Evolutionary conservation across 2,329 filamentous ascomycete species (phyloP), one percentile per base, ranked within the genome.

Genomic region (Phyllosticta citrichinensis): DNA sequence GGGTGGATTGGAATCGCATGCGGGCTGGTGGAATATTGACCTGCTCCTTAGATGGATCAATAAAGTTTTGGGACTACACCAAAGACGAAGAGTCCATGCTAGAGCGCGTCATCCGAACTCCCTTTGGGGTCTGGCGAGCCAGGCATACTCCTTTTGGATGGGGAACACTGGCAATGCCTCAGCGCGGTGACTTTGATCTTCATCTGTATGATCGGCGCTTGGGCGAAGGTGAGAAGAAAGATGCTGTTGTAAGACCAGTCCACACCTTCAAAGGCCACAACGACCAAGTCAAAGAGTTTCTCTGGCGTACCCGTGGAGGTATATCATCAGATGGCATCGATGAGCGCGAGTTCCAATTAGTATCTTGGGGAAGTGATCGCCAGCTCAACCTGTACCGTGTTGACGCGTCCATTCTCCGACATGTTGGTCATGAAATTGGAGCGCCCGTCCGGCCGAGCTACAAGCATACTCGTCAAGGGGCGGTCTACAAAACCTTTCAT

Each of bases 311-410:
- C 55, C 84, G 92, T 60, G 92, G 92, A 9, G 68, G 66, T 47
- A 78, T 79, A 20, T 81, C 82, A 19, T 81, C 84, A 17, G 83
- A 90, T 59, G 81, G 83, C n/a, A 75, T 87, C 54, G 92, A 97
- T 68, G 80, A 91, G 64, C 84, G 93, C 67, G 92, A 97, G 58
- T 97, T 96, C 65, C 92, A 97, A 72, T 80, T 97, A 19, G 89
- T 97, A 0, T 92, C 92, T 0, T 97, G 92, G 92, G 91, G 91
- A 25, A 87, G 89, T 56, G 93, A 97, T 71, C 88, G 88, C 65
- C 84, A 91, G 68, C 78, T 97, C 30, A 86, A 88, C 56, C 79
- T 97, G 27, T 89, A 96, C 69, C 86, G 85, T 55, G 82, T 91
- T 20, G 82, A 89, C 51, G 76, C 83, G 0, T 77, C 84, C 25